Evolutionary conservation across 108 stramenopile genomes (phyloP).

Genomic region (Skeletonema potamos): DNA sequence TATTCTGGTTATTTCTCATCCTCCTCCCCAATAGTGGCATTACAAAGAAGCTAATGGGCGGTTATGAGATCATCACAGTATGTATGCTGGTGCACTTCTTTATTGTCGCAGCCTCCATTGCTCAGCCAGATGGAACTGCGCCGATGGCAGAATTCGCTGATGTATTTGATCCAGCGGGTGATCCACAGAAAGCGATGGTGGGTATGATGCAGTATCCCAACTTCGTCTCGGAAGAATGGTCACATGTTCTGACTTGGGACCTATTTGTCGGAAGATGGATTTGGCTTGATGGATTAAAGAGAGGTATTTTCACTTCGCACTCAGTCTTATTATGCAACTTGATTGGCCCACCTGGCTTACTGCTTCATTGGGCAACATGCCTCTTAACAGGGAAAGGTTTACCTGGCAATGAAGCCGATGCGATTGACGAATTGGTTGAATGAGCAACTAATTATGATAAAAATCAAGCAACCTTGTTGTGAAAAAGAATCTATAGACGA

Average conservation of each 20-base stretch:
- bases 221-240: conserved; percentile 90
- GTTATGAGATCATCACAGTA: conserved; percentile 57
- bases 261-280: conserved; percentile 89
- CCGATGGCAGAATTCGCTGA: conserved; percentile 83
- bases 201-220: conserved; percentile 88
- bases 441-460: not conserved
- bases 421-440: not conserved
- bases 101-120: conserved; percentile 74
- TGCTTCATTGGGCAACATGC: conserved; percentile 80
- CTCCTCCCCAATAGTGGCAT: conserved; percentile 55
- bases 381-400: conserved; percentile 66
- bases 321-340: conserved; percentile 85
- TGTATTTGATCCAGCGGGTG: conserved; percentile 85
- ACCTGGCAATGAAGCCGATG: conserved; percentile 44
- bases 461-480: not conserved
- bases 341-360: conserved; percentile 88
- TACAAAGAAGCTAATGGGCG: conserved; percentile 77
- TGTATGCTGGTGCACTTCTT: conserved; percentile 77
- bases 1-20: conserved; percentile 81
- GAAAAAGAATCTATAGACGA: not conserved
- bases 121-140: conserved; percentile 67
- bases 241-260: conserved; percentile 91
- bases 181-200: conserved; percentile 82
- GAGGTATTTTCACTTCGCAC: conserved; percentile 81
- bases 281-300: conserved; percentile 82